Conservation (phyloP, 192 early-diverging fungal genomes). For the Backusella sp. region DNA sequence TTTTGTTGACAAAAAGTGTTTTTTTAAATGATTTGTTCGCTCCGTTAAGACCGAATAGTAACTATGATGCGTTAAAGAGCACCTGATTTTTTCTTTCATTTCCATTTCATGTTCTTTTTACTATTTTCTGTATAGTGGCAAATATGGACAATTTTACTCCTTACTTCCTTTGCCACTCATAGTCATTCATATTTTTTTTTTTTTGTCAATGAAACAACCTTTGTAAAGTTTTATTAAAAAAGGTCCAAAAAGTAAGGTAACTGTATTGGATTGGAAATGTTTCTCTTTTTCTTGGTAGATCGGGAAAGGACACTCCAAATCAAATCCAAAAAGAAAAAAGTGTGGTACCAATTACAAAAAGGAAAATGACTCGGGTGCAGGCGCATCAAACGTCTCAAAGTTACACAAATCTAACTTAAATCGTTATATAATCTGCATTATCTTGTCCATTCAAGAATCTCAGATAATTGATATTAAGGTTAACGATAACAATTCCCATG, state of each 20-base stretch:
- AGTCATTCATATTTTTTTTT: not conserved
- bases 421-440: not conserved
- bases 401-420: slow-evolving; percentile 2
- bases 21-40: not conserved
- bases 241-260: too few species aligned
- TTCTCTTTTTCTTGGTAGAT: not conserved
- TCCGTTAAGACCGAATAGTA: not conserved
- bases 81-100: not conserved
- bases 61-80: not conserved
- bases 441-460: not conserved
- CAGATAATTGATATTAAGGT: not conserved
- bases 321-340: not conserved
- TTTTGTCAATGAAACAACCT: not conserved
- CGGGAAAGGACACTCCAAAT: not conserved
- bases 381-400: not conserved
- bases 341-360: not conserved
- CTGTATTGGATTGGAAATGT: too few species aligned
- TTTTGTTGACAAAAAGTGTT: not conserved
- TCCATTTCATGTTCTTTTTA: not conserved
- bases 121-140: not conserved
- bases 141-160: not conserved
- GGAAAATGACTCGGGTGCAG: not conserved
- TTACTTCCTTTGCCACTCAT: not conserved
- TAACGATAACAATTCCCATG: slow-evolving; percentile 4
- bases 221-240: not conserved